Conservation (phyloP, 768 basidiomycete species). For the Tricholoma flavovirens region DNA sequence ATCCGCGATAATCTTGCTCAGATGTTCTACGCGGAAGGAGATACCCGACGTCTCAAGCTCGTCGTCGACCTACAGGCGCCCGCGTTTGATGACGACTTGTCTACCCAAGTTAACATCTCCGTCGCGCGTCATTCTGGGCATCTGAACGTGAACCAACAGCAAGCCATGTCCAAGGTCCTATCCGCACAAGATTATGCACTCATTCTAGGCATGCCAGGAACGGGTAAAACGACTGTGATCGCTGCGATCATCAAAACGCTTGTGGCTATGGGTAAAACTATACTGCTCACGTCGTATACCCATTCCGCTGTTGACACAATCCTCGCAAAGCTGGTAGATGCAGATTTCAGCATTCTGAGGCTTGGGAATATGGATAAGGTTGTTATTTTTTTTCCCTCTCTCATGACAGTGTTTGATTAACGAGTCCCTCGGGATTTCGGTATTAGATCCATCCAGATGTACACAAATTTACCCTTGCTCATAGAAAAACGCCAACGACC, state of each 20-base stretch:
- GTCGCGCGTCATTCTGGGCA: constrained; percentile 26
- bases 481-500: constrained; percentile 48
- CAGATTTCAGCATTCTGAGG: constrained; percentile 70
- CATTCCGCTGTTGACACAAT: constrained; percentile 99
- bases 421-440: neutral
- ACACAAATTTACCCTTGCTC: constrained; percentile 61
- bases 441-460: constrained; percentile 79
- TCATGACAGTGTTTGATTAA: neutral
- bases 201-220: constrained; percentile 96
- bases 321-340: constrained; percentile 67
- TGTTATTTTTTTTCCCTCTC: constrained; percentile 9
- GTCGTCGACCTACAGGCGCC: constrained; percentile 80
- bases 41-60: constrained; percentile 58
- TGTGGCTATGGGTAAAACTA: constrained; percentile 77
- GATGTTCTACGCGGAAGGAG: constrained; percentile 78
- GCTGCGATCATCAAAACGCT: constrained; percentile 80
- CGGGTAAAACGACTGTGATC: constrained; percentile 95
- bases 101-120: constrained; percentile 15
- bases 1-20: constrained; percentile 89
- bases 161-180: constrained; percentile 70
- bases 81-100: constrained; percentile 38
- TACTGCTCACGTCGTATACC: constrained; percentile 88
- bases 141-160: constrained; percentile 68
- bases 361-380: constrained; percentile 94
- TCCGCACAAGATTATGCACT: constrained; percentile 85